These are phyloP conservation scores for Porcisia hertigi DNA, from an alignment of 208 protist genomes.

Conservation along the genomic window DNA sequence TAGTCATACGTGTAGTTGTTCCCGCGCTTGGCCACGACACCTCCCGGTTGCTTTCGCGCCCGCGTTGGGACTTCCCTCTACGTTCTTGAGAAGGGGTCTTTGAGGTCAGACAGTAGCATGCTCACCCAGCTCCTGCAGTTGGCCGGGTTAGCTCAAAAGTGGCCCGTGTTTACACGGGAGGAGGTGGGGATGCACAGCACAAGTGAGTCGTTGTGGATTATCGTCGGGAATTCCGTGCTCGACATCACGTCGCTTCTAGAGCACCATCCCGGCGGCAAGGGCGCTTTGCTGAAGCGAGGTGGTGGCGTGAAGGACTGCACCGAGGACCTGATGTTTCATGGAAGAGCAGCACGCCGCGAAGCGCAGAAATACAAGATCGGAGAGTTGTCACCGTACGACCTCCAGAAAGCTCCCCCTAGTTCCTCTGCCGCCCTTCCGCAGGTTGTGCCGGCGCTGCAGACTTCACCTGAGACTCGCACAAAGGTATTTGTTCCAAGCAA, in stretches of 20 bases:
- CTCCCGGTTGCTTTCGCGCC: neutral
- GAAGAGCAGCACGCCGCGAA: conserved; percentile 34
- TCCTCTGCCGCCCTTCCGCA: neutral
- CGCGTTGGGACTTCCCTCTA: neutral
- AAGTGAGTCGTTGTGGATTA: conserved; percentile 62
- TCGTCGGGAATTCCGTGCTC: conserved; percentile 67
- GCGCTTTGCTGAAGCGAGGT: conserved; percentile 65
- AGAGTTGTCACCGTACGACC: conserved; percentile 37
- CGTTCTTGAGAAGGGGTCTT: neutral
- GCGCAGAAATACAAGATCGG: conserved; percentile 63
- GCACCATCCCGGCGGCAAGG: conserved; percentile 60
- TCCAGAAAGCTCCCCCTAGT: conserved; percentile 3
- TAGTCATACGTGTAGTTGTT: neutral
- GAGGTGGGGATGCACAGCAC: conserved; percentile 68
- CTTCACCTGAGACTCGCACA: neutral
- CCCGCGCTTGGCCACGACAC: neutral
- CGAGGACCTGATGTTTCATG: conserved; percentile 66
- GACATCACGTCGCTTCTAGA: conserved; percentile 68
- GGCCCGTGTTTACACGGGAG: conserved; percentile 52
- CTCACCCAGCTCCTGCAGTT: conserved; percentile 39
- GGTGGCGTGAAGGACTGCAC: conserved; percentile 72
- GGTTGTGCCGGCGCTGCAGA: neutral
- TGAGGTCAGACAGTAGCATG: conserved; percentile 11
- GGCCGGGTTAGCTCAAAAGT: conserved; percentile 46
- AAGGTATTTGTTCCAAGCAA: conserved; percentile 25